These are phyloP conservation scores for Pythium periplocum DNA, from an alignment of 352 stramenopile genomes.

Conservation along the genomic window DNA sequence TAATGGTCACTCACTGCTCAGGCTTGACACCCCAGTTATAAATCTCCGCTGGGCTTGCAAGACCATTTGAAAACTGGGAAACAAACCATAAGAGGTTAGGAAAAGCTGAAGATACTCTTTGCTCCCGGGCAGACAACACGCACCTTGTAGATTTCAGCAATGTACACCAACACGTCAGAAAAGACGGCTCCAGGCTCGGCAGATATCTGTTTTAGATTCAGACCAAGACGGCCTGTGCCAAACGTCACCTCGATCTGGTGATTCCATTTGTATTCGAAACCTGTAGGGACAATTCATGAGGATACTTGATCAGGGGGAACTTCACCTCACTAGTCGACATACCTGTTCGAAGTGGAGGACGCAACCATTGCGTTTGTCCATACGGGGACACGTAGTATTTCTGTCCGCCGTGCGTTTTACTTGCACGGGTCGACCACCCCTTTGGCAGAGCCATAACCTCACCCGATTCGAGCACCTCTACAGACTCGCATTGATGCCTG, in stretches of 20 bases:
- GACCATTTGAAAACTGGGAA: constrained; percentile 54
- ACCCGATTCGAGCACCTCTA: constrained; percentile 57
- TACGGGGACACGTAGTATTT: constrained; percentile 85
- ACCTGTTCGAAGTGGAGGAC: constrained; percentile 69
- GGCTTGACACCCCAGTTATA: constrained; percentile 90
- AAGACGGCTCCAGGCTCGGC: constrained; percentile 64
- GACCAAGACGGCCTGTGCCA: constrained; percentile 60
- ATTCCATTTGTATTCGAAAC: constrained; percentile 72
- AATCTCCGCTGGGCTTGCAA: constrained; percentile 82
- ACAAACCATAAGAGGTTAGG: not conserved
- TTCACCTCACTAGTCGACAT: not conserved
- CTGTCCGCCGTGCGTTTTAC: constrained; percentile 79
- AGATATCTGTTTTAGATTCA: constrained; percentile 83
- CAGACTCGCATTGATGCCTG: constrained; percentile 51
- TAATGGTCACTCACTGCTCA: constrained; percentile 45
- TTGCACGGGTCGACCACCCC: constrained; percentile 73
- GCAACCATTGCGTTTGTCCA: constrained; percentile 79
- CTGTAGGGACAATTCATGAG: constrained; percentile 5
- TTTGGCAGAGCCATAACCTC: constrained; percentile 74
- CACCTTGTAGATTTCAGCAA: constrained; percentile 80
- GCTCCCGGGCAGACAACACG: not conserved
- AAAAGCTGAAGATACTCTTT: no score
- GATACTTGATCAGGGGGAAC: not conserved
- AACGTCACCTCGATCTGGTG: constrained; percentile 84
- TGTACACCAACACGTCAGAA: constrained; percentile 72